These are phyloP conservation scores for Strigomonas culicis DNA, from an alignment of 208 protist genomes.

Conservation along the genomic window DNA sequence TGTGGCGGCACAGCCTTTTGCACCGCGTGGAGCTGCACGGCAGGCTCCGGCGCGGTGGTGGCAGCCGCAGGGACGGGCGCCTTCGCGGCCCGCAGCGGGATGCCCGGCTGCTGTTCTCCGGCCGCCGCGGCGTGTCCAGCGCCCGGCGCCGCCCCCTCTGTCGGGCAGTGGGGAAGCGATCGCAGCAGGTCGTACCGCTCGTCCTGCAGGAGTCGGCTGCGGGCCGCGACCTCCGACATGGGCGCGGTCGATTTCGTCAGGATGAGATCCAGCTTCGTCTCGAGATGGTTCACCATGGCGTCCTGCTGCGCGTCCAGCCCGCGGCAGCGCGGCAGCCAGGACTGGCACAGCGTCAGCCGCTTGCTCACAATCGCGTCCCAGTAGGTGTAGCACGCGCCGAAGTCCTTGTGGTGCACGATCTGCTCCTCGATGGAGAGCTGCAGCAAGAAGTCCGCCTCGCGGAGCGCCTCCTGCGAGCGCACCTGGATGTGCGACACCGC, in stretches of 20 bases:
- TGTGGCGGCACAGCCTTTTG: constrained; percentile 3
- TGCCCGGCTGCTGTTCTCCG: neutral
- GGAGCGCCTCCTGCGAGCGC: constrained; percentile 23
- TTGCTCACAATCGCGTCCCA: constrained; percentile 52
- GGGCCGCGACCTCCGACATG: constrained; percentile 38
- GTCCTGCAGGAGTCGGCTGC: constrained; percentile 41
- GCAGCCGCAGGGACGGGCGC: neutral
- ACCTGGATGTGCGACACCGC: constrained; percentile 29
- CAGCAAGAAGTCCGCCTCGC: constrained; percentile 53
- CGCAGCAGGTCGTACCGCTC: constrained; percentile 52
- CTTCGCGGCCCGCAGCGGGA: too few relatives aligned
- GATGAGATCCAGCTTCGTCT: constrained; percentile 30
- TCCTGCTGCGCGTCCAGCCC: constrained; percentile 1
- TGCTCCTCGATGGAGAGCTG: constrained; percentile 60
- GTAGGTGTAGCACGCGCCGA: constrained; percentile 45
- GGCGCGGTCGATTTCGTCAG: constrained; percentile 19
- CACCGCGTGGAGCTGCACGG: constrained; percentile 9
- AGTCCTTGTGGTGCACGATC: constrained; percentile 56
- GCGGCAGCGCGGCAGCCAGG: constrained; percentile 20
- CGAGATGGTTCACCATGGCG: constrained; percentile 2
- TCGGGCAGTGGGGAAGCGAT: neutral
- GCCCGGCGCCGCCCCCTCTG: neutral
- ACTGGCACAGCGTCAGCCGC: constrained; percentile 31
- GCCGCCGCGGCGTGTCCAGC: neutral
- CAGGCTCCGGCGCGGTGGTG: neutral